A percentile compares a stretch with the other conserved stretches of the same genome.
These are phyloP conservation scores for Irpex sp. DNA, from an alignment of 1,284 basidiomycete species.

Conservation along the genomic window DNA sequence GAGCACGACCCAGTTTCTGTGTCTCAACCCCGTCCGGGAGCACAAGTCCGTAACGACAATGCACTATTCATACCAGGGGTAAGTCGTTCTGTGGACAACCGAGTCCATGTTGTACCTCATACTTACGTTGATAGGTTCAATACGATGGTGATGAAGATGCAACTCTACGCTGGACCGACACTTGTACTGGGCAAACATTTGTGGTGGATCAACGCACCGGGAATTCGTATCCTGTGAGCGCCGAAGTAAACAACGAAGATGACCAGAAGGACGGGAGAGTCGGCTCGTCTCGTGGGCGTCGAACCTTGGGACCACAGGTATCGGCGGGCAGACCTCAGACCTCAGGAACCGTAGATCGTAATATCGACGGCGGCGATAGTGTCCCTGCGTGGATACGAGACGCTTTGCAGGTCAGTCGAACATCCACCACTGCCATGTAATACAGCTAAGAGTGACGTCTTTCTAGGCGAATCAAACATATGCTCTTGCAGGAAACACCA, in stretches of 20 bases:
- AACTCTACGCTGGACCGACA: slow-evolving; percentile 57
- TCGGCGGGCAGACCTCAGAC: neutral
- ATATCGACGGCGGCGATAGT: slow-evolving; percentile 8
- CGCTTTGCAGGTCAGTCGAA: slow-evolving; percentile 39
- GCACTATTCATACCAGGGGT: neutral
- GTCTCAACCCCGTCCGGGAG: neutral
- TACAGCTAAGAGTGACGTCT: neutral
- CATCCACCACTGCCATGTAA: neutral
- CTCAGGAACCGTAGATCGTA: no score
- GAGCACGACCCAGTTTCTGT: neutral
- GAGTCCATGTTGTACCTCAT: neutral
- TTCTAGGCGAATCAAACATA: slow-evolving; percentile 51
- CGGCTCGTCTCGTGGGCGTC: neutral
- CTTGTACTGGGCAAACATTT: slow-evolving; percentile 61
- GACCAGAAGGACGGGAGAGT: neutral
- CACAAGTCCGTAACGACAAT: no score
- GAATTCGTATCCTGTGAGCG: slow-evolving; percentile 43
- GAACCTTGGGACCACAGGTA: neutral
- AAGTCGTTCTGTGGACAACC: neutral
- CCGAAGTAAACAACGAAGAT: slow-evolving; percentile 17
- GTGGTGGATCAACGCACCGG: slow-evolving; percentile 66
- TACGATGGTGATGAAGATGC: slow-evolving; percentile 13
- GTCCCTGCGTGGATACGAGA: slow-evolving; percentile 50
- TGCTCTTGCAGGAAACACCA: slow-evolving; percentile 34
- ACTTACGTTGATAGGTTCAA: no score